Evolutionary conservation across 495 filamentous ascomycete genomes (phyloP).

Genomic region (Aspergillus egyptiacus): DNA sequence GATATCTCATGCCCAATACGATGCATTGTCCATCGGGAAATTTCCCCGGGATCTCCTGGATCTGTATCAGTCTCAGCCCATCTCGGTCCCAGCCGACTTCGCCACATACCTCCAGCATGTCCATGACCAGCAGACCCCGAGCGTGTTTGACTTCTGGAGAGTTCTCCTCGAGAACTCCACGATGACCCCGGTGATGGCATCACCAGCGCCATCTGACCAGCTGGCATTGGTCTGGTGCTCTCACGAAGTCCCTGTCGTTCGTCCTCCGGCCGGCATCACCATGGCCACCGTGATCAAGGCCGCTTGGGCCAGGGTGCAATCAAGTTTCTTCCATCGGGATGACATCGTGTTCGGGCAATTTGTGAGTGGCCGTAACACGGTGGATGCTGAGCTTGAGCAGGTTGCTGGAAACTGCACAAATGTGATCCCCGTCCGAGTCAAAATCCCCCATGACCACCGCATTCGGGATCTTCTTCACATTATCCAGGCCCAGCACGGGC

Average conservation of each 20-base stretch:
- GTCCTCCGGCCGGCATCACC: conserved; percentile 23
- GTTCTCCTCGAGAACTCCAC: too few species aligned
- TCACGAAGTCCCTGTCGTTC: not conserved
- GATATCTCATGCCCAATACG: not conserved
- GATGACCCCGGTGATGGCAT: too few species aligned
- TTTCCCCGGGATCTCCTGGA: not conserved
- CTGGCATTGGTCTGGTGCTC: too few species aligned
- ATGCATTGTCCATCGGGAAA: conserved; percentile 2
- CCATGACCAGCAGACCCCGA: too few species aligned
- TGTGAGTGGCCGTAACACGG: not conserved
- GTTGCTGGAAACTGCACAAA: not conserved
- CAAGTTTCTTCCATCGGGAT: not conserved
- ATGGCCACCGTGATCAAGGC: conserved; percentile 46
- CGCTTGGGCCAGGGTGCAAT: conserved; percentile 35
- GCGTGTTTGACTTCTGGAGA: too few species aligned
- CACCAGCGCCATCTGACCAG: too few species aligned
- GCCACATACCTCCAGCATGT: too few species aligned
- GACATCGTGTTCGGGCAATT: not conserved
- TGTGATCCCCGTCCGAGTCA: not conserved
- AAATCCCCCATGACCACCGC: too few species aligned
- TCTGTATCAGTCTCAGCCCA: not conserved
- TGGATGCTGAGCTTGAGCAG: not conserved
- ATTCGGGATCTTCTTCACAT: too few species aligned
- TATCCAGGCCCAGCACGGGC: too few species aligned
- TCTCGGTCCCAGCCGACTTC: not conserved